Base-by-base conservation (phyloP, 257 asterid species). In the Ehretia macrophylla region DNA sequence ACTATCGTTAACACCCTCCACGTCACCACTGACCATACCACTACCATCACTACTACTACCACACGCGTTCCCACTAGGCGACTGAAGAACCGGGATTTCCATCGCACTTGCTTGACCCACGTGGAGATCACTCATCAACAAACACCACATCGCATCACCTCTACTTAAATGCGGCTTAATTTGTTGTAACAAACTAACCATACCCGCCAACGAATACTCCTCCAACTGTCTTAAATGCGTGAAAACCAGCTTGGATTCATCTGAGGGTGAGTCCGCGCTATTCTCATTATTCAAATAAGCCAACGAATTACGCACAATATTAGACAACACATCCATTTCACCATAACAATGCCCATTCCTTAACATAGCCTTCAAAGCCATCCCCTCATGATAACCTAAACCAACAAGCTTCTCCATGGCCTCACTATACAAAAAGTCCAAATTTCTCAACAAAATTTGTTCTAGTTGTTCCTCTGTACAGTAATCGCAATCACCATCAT, bases 71-170 rank as follows among this genome's bases (percentile, higher is more conserved):
- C 74, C 81, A 49, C 47, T 62, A n/a, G 79, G 73, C 3, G 81
- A 79, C 13, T 86, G 86, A 56, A 74, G 60, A 56, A 77, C 81
- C 0, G 99, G 99, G 21, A 88, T 64, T 14, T 92, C 99, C 91
- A 88, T 81, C 68, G 77, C 83, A 16, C 96, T 88, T 14, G 97
- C 97, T 17, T 91, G 69, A 37, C 89, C 96, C 9, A 86, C 87
- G 46, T 89, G 95, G 60, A 93, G 89, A 74, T 86, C 96, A 62
- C 89, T 85, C 93, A 85, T 85, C 62, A 93, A 62, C 71, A 93
- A 80, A 76, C 96, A 86, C 99, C 97, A 89, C 99, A 93, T 86
- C 0, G 97, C 96, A 38, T 89, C 96, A 14, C 88, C 95, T 56
- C 73, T 85, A 53, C 84, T 86, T 81, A 89, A 65, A 60, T 82